Evolutionary conservation across 2,329 filamentous ascomycete species (phyloP).

Genomic region (Aspergillus ustus): DNA sequence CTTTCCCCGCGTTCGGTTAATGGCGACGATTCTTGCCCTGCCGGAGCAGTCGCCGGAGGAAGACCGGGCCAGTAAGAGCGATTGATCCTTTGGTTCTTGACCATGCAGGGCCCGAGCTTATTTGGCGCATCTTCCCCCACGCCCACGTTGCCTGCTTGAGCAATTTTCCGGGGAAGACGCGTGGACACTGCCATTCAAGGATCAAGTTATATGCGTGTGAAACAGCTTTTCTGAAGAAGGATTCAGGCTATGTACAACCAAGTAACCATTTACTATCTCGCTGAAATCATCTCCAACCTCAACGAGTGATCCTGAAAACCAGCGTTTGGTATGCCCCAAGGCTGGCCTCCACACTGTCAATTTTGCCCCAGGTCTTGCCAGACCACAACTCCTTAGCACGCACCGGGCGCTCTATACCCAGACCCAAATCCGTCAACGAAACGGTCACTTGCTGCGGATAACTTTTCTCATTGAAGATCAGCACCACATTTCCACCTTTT

Average conservation of each 20-base stretch:
- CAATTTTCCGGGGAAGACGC: background rate
- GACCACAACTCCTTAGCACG: background rate
- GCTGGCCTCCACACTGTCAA: background rate
- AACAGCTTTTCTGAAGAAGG: background rate
- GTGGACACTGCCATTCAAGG: background rate
- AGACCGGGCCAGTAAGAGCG: background rate
- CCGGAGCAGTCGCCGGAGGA: background rate
- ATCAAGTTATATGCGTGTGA: no score
- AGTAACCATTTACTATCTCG: no score
- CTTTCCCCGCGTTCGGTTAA: background rate
- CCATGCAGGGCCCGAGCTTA: background rate
- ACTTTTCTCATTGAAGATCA: conserved; percentile 13
- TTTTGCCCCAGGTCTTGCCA: background rate
- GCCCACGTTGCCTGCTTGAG: background rate
- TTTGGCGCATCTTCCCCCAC: background rate
- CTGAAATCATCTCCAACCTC: background rate
- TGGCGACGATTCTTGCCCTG: background rate
- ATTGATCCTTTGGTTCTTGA: background rate
- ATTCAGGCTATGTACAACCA: background rate
- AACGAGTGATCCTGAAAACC: conserved; percentile 4
- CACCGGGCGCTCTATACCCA: background rate
- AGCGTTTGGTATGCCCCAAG: conserved; percentile 12
- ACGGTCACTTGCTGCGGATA: background rate
- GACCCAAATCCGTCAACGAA: background rate
- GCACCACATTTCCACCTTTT: conserved; percentile 1